Conservation (phyloP, 2,329 filamentous ascomycete genomes). For the Calcarisporium arbuscula region DNA sequence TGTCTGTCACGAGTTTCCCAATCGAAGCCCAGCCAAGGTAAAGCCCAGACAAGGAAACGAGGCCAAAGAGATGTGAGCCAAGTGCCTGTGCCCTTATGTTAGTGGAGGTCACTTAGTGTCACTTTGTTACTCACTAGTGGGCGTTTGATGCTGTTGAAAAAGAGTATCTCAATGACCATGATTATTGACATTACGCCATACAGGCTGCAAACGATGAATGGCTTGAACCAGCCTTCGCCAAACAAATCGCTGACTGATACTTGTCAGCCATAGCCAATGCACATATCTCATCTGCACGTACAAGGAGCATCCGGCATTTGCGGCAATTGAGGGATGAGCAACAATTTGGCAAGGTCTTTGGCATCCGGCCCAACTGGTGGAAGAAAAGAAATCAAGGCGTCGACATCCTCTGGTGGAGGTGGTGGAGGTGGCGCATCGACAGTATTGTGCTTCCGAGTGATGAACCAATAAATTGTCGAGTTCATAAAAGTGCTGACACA, state of each 20-base stretch:
- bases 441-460: conserved; percentile 25
- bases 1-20: conserved; percentile 39
- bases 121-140: conserved; percentile 33
- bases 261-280: conserved; percentile 16
- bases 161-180: conserved; percentile 38
- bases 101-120: too few relatives aligned
- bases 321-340: too few relatives aligned
- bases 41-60: conserved; percentile 31
- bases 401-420: too few relatives aligned
- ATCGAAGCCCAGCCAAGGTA: conserved; percentile 45
- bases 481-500: conserved; percentile 44
- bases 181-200: conserved; percentile 36
- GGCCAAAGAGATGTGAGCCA: conserved; percentile 34
- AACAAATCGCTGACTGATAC: conserved; percentile 40
- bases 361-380: too few relatives aligned
- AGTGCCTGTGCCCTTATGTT: too few relatives aligned
- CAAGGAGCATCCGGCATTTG: conserved; percentile 6
- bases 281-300: background rate
- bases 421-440: conserved; percentile 7
- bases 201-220: conserved; percentile 40
- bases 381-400: too few relatives aligned
- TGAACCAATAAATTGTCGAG: conserved; percentile 43
- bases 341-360: too few relatives aligned
- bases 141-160: conserved; percentile 48
- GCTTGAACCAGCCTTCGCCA: conserved; percentile 39